Conservation (phyloP, 2,329 filamentous ascomycete genomes). For the Knufia petricola region DNA sequence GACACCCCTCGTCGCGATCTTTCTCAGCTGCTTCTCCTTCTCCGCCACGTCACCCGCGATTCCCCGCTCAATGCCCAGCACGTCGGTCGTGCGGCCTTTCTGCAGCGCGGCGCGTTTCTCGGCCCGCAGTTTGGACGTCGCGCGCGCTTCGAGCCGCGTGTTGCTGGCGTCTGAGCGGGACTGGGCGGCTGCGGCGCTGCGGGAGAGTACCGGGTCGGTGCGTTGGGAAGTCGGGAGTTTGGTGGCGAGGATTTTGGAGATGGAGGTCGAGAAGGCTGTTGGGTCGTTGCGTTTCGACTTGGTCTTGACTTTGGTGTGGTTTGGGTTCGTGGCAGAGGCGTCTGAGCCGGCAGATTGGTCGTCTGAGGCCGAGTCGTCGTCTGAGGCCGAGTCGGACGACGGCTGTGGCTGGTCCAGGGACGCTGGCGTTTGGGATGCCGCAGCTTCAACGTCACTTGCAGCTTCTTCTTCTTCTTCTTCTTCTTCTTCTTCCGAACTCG, state of each 20-base stretch:
- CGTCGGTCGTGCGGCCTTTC: conserved; percentile 79
- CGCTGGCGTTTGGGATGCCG: too few species aligned
- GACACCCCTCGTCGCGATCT: conserved; percentile 86
- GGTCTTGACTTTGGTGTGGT: conserved; percentile 24
- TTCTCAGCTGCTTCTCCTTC: conserved; percentile 69
- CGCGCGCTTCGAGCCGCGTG: conserved; percentile 69
- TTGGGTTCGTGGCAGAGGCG: conserved; percentile 31
- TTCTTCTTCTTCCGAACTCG: conserved; percentile 26
- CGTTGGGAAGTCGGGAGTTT: conserved; percentile 77
- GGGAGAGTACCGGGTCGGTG: conserved; percentile 80
- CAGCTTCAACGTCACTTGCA: conserved; percentile 6
- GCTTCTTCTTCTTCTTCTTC: conserved; percentile 10
- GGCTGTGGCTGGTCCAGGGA: too few species aligned
- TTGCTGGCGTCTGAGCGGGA: conserved; percentile 65
- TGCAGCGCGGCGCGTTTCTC: conserved; percentile 72
- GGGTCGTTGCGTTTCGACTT: conserved; percentile 78
- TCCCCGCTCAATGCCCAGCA: conserved; percentile 54
- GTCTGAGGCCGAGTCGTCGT: conserved; percentile 29
- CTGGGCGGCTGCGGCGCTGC: conserved; percentile 64
- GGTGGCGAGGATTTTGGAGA: conserved; percentile 83
- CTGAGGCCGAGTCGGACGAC: too few species aligned
- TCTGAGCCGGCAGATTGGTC: conserved; percentile 34
- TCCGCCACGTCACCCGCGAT: conserved; percentile 49
- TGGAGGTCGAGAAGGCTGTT: conserved; percentile 78
- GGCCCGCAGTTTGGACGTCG: conserved; percentile 64